phyloP scores from a whole-genome alignment of 1,284 basidiomycete species.

The Cronartium ribicola region DNA sequence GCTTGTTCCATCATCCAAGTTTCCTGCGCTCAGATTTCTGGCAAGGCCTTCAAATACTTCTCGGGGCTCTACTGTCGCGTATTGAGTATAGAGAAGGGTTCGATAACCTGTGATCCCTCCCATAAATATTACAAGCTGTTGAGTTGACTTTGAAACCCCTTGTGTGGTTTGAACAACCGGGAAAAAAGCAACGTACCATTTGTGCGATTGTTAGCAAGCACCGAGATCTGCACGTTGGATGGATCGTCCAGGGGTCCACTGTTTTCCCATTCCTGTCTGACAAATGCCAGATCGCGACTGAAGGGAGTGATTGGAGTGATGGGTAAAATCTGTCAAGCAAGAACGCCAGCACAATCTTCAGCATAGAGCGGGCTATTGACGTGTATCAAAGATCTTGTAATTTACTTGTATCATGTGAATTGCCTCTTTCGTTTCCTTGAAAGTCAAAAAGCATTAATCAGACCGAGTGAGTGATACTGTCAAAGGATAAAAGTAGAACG shows the following conservation, averaged over 20 bases:
- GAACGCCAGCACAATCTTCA: not conserved
- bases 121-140: not conserved
- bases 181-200: constrained; percentile 20
- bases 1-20: constrained; percentile 37
- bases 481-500: not conserved
- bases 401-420: constrained; percentile 41
- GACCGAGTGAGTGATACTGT: not conserved
- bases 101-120: constrained; percentile 23
- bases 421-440: constrained; percentile 36
- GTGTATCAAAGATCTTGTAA: too few relatives aligned
- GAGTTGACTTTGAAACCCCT: not conserved
- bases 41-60: constrained; percentile 12
- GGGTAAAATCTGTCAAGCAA: constrained; percentile 14
- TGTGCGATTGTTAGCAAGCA: constrained; percentile 24
- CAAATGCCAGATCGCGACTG: constrained; percentile 20
- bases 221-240: constrained; percentile 13
- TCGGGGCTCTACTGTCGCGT: constrained; percentile 27
- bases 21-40: not conserved
- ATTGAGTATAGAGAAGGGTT: constrained; percentile 37
- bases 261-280: constrained; percentile 36
- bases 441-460: not conserved
- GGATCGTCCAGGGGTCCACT: not conserved
- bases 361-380: too few relatives aligned
- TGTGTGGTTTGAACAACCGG: not conserved
- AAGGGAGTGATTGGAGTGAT: constrained; percentile 39